Evolutionary conservation across 2,329 filamentous ascomycete genomes (phyloP), one percentile per base, ranked within the genome.

Genomic region (Corynespora cassiicola): DNA sequence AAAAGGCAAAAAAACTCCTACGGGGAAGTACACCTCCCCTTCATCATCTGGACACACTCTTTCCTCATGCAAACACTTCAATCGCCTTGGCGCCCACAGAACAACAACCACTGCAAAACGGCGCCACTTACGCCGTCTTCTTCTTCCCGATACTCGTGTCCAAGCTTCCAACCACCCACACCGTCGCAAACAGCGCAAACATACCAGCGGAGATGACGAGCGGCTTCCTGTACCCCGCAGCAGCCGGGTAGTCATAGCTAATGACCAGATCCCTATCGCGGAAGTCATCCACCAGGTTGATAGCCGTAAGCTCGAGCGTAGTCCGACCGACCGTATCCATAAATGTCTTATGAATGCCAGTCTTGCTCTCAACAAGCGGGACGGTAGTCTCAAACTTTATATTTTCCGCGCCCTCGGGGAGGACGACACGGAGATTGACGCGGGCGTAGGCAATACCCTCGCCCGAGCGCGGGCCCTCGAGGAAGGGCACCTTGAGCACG

Each of bases 281-380:
- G 61, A 91, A 82, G 54, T 97, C 94, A 56, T 99, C 94, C 1
- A 95, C 88, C 35, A 97, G 75, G 67, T 96, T 97, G 55, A 84
- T 79, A 6, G 90, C 88, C 46, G 86, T 87, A 59, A 99, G 78
- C 33, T 80, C 85, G 45, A 99, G 77, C 0, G 85, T 81, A 1
- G 92, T 95, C 49, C 94, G 88, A 45, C 94, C 94, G 20, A 92
- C 60, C 0, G 94, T 97, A 70, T 99, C 94, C 73, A 99, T 87
- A 72, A 90, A 99, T 0, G 91, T 96, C 69, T 85, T 86, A 73
- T 94, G 82, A n/a, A 86, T 71, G 49, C 79, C 81, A 14, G 76
- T 72, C n/a, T 74, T 70, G 46, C 82, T 79, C 31, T 79, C 76
- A 31, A 82, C 75, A 39, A 94, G 66, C 1, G 91, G 90, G 20